phyloP scores from a whole-genome alignment of 179 eudicot species.

The Actinidia arguta region DNA sequence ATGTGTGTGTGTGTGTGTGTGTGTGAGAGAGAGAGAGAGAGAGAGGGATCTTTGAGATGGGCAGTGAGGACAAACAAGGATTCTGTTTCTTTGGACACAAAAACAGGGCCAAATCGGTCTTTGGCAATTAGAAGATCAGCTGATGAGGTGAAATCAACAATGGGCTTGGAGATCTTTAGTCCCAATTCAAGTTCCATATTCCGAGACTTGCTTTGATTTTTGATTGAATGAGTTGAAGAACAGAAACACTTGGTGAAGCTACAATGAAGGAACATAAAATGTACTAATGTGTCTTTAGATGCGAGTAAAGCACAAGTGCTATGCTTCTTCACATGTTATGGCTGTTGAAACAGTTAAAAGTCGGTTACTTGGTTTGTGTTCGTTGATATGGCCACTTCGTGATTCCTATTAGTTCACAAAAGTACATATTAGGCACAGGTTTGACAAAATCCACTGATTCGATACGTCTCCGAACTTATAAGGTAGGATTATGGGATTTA shows the following conservation, averaged over 20 bases:
- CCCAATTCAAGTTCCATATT: slow-evolving; percentile 70
- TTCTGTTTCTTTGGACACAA: slow-evolving; percentile 58
- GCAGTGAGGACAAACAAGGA: slow-evolving; percentile 65
- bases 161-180: slow-evolving; percentile 46
- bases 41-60: slow-evolving; percentile 61
- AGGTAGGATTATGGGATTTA: no score
- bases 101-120: slow-evolving; percentile 52
- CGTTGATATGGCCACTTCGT: neutral
- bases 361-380: neutral
- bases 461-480: no score
- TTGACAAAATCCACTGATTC: neutral
- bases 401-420: neutral
- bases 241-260: neutral
- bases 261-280: neutral
- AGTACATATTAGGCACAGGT: no score
- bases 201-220: neutral
- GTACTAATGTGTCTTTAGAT: neutral
- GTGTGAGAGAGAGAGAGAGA: neutral
- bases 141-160: slow-evolving; percentile 40
- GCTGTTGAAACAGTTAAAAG: neutral
- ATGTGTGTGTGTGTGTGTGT: no score
- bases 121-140: slow-evolving; percentile 53
- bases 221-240: slow-evolving; percentile 6
- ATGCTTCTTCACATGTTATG: slow-evolving; percentile 3
- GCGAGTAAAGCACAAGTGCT: slow-evolving; percentile 21